phyloP scores from a whole-genome alignment of 2,329 filamentous ascomycete genomes.

The Fonsecaea multimorphosa region DNA sequence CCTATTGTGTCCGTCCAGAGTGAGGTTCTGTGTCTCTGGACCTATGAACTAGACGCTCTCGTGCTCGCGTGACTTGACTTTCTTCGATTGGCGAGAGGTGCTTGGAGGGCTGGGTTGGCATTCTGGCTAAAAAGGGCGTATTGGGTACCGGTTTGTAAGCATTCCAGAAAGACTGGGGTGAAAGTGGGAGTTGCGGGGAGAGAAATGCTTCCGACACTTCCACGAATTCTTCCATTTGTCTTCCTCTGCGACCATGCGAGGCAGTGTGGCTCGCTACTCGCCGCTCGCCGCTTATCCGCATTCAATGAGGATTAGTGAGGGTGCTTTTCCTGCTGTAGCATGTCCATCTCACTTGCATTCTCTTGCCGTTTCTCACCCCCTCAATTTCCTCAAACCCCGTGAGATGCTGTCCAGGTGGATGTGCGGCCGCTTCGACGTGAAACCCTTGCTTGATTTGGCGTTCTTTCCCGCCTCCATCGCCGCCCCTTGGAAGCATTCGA shows the following conservation, averaged over 20 bases:
- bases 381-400: constrained; percentile 24
- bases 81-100: background rate
- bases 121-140: background rate
- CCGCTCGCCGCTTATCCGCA: background rate
- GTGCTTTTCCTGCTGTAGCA: background rate
- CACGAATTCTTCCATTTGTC: background rate
- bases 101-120: background rate
- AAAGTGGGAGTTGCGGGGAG: background rate
- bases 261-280: background rate
- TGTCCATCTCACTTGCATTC: constrained; percentile 1
- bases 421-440: constrained; percentile 33
- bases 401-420: constrained; percentile 31
- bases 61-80: background rate
- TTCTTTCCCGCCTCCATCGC: constrained; percentile 16
- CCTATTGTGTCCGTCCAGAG: background rate
- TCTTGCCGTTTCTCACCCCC: constrained; percentile 22
- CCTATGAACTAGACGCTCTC: background rate
- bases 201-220: background rate
- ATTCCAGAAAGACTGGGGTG: background rate
- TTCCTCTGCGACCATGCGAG: background rate
- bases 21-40: background rate
- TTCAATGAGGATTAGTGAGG: constrained; percentile 5
- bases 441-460: constrained; percentile 15
- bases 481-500: constrained; percentile 26
- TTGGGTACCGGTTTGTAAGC: background rate